Evolutionary conservation across 1,284 basidiomycete species (phyloP).

Genomic region (Chalciporus sp.): DNA sequence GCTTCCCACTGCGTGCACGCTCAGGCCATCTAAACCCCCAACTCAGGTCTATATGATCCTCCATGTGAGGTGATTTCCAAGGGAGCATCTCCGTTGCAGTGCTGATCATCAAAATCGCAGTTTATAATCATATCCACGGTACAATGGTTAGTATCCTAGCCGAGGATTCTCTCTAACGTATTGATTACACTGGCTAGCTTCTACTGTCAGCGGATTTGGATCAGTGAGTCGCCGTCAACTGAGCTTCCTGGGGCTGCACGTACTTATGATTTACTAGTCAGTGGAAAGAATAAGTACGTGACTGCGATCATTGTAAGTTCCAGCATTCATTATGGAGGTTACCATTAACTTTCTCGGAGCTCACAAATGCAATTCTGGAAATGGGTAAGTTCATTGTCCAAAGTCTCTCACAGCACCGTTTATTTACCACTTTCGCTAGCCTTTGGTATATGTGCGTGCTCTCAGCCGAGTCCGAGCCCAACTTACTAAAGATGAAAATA

Average conservation of each 20-base stretch:
- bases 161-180: background rate
- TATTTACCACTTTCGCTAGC: background rate
- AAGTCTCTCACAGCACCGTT: background rate
- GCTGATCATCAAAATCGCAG: conserved; percentile 3
- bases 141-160: conserved; percentile 7
- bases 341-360: background rate
- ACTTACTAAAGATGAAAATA: background rate
- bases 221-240: conserved; percentile 6
- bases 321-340: background rate
- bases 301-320: conserved; percentile 6
- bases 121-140: conserved; percentile 9
- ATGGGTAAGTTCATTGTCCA: background rate
- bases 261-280: conserved; percentile 9
- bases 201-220: conserved; percentile 20
- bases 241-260: too few species aligned
- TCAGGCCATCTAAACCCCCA: background rate
- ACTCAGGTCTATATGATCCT: background rate
- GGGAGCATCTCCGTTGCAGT: background rate
- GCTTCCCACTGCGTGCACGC: background rate
- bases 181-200: conserved; percentile 4
- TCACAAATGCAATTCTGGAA: background rate
- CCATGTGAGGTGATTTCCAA: conserved; percentile 2
- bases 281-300: background rate
- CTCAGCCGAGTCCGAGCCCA: background rate
- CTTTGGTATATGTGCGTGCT: background rate